phyloP scores from a whole-genome alignment of 2,329 filamentous ascomycete genomes.

The Polytolypa hystricis region DNA sequence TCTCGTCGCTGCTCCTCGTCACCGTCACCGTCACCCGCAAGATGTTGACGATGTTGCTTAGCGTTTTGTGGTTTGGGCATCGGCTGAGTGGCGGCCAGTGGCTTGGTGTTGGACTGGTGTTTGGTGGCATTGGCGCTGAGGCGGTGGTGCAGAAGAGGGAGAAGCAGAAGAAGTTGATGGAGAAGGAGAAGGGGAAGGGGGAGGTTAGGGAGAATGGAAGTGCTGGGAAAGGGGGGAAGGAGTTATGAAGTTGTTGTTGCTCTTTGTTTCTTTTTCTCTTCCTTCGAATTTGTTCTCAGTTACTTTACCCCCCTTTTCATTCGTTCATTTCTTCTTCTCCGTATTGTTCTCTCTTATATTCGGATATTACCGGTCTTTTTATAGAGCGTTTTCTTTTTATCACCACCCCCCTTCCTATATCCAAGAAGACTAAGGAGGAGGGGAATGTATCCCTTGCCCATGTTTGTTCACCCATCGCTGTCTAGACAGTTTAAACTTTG shows the following conservation, averaged over 20 bases:
- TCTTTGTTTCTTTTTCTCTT: not conserved
- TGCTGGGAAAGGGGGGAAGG: not conserved
- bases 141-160: conserved; percentile 68
- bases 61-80: conserved; percentile 90
- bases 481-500: too few relatives aligned
- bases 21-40: conserved; percentile 96
- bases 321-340: too few relatives aligned
- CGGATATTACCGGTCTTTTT: not conserved
- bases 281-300: not conserved
- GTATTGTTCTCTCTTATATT: too few relatives aligned
- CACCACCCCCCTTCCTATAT: too few relatives aligned
- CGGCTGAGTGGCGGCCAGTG: conserved; percentile 79
- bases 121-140: conserved; percentile 89
- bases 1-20: conserved; percentile 82
- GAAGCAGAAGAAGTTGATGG: conserved; percentile 68
- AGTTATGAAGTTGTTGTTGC: not conserved
- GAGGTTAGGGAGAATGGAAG: conserved; percentile 38
- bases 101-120: conserved; percentile 83
- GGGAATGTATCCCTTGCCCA: too few relatives aligned
- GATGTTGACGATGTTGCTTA: conserved; percentile 98
- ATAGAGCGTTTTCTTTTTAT: too few relatives aligned
- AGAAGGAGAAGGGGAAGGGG: conserved; percentile 35
- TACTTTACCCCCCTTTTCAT: not conserved
- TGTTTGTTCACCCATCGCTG: too few relatives aligned
- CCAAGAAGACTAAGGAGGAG: too few relatives aligned